Evolutionary conservation across 2,329 filamentous ascomycete species (phyloP), one percentile per base, ranked within the genome.

Genomic region (Clathrospora elynae): DNA sequence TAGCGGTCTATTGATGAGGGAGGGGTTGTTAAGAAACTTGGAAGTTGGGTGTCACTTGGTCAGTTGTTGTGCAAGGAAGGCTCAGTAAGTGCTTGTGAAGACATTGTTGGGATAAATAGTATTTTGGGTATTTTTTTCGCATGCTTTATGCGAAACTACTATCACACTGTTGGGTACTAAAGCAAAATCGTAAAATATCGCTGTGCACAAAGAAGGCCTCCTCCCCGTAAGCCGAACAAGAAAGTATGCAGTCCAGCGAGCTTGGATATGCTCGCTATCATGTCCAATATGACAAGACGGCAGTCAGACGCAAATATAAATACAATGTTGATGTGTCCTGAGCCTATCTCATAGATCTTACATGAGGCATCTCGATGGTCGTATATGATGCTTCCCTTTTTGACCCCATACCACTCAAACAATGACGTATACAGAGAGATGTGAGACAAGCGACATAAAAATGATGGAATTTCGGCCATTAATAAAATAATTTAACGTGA

Each of bases 351-450:
- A 29, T 23, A 44, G 36, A 49, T 44, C 44, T 40, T 49, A 33
- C 37, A 51, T 28, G 34, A 44, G 53, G 53, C 47, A 54, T 54
- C 47, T 44, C 45, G 32, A 38, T 26, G 35, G 39, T 42, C 53
- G 38, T 53, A 29, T 43, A 40, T 20, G 26, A 39, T 40, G 35
- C 24, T 44, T 34, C 42, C 45, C 35, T 47, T 47, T 52, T 43
- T 41, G 30, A 25, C 40, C 28, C 42, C 41, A 30, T 45, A 23
- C 34, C 40, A 46, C 46, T 41, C 37, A 30, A 49, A 29, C 4
- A 29, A 35, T 24, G 19, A 43, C 31, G 39, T 37, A 28, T 20
- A 31, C 42, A 30, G 33, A 45, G 17, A 32, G 20, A 34, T 31
- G 12, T 49, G 35, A 42, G 24, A 53, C 50, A 47, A 44, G 24